Conservation (phyloP, 371 early-diverging fungal species). For the Actinomucor elegans region DNA sequence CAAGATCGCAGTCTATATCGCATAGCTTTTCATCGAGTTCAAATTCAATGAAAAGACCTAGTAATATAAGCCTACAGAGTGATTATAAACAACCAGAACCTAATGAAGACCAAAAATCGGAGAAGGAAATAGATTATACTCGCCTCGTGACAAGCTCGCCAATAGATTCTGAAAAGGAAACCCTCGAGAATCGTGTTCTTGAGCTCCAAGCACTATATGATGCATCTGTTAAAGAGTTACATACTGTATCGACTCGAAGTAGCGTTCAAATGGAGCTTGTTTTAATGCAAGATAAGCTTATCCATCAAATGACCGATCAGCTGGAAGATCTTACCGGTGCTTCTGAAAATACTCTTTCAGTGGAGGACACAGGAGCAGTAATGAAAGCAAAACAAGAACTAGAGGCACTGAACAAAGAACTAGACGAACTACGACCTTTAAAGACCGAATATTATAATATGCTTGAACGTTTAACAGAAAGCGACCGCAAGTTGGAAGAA, state of each 20-base stretch:
- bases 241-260: slow-evolving; percentile 15
- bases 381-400: slow-evolving; percentile 1
- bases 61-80: slow-evolving; percentile 13
- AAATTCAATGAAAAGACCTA: slow-evolving; percentile 1
- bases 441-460: slow-evolving; percentile 1
- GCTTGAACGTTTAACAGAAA: neutral
- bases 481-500: slow-evolving; percentile 1
- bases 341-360: neutral
- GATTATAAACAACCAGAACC: neutral
- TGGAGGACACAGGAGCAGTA: neutral
- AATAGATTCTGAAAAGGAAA: slow-evolving; percentile 16
- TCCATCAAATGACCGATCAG: slow-evolving; percentile 22
- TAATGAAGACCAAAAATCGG: neutral
- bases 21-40: neutral
- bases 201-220: slow-evolving; percentile 16
- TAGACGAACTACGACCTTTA: neutral
- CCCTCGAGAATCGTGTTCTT: slow-evolving; percentile 3
- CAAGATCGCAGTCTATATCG: neutral
- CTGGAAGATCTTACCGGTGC: neutral
- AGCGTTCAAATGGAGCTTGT: slow-evolving; percentile 22
- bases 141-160: slow-evolving; percentile 14
- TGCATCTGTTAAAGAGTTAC: slow-evolving; percentile 15
- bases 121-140: slow-evolving; percentile 1
- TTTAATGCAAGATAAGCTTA: slow-evolving; percentile 31
- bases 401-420: neutral